Evolutionary conservation across 176 grass and related monocot genomes (phyloP), one percentile per base, ranked within the genome.

Genomic region (Avena insularis): DNA sequence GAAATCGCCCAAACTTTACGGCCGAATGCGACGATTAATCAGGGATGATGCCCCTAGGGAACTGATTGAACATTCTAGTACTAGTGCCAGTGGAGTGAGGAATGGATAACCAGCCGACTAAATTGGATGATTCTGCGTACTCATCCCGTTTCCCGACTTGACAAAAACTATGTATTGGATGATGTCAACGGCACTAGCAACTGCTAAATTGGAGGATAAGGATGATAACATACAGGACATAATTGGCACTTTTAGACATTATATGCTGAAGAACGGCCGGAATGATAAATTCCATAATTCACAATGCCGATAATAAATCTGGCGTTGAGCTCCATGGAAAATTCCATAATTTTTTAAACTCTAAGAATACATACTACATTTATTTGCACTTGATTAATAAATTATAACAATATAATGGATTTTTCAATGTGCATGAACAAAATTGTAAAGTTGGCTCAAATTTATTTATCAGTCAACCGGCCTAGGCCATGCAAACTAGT

Each of bases 31-130:
- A 79, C 46, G 48, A 80, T 66, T 75, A 75, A 79, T 38, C 50
- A 33, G 73, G 8, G 46, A 87, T 55, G 65, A 12, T 23, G 23
- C 23, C 33, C 45, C 84, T 46, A 1, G 47, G 15, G 8, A 23
- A 64, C 54, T 72, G 63, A 81, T 54, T 2, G 55, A 72, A 58
- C 50, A 21, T 48, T 60, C 66, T 66, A 54, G 25, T 83, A 29
- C 23, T 29, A 29, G 4, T n/a, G 21, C 62, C 20, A 13, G 2
- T 79, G 35, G 35, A 75, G 66, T n/a, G 8, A 58, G 25, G 57
- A 90, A 66, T 57, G 49, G 85, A 84, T 68, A 80, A 73, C 47
- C 49, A 8, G 23, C 80, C 66, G 84, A 75, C 46, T 45, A 10
- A 65, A 73, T 36, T 25, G 43, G 60, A 46, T 59, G 65, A 53